phyloP scores from a whole-genome alignment of 2,329 filamentous ascomycete genomes.

The Botrytis fragariae region DNA sequence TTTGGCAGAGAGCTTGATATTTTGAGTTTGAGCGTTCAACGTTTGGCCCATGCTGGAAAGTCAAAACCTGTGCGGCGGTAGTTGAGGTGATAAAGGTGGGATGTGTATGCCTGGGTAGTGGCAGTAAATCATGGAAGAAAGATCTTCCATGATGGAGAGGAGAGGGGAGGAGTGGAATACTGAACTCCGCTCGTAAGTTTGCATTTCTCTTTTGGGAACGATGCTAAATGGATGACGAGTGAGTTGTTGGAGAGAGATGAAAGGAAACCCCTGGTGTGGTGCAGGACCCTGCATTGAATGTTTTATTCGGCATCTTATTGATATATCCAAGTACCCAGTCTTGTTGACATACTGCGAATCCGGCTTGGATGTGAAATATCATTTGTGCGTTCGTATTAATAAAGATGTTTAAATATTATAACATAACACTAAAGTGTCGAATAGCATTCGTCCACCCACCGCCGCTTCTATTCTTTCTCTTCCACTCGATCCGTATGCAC shows the following conservation, averaged over 20 bases:
- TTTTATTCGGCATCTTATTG: neutral
- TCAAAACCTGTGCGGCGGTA: neutral
- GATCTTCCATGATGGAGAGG: neutral
- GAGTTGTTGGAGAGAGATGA: neutral
- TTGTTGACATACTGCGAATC: neutral
- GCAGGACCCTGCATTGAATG: conserved; percentile 10
- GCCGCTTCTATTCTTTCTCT: neutral
- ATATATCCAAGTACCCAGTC: neutral
- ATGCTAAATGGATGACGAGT: neutral
- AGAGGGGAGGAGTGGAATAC: neutral
- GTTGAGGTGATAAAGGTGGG: neutral
- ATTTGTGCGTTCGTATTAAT: neutral
- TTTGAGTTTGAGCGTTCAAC: neutral
- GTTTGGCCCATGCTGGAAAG: neutral
- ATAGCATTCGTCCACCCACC: neutral
- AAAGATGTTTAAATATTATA: neutral
- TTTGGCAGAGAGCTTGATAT: neutral
- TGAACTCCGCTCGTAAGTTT: neutral
- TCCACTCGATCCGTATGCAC: neutral
- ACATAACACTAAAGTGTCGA: neutral
- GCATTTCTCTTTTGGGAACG: neutral
- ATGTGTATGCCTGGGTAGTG: neutral
- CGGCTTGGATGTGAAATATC: neutral
- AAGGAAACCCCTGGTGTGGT: conserved; percentile 7
- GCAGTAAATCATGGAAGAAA: neutral